phyloP scores from a whole-genome alignment of 2,329 filamentous ascomycete species.

The Chalaropsis ovoidea region DNA sequence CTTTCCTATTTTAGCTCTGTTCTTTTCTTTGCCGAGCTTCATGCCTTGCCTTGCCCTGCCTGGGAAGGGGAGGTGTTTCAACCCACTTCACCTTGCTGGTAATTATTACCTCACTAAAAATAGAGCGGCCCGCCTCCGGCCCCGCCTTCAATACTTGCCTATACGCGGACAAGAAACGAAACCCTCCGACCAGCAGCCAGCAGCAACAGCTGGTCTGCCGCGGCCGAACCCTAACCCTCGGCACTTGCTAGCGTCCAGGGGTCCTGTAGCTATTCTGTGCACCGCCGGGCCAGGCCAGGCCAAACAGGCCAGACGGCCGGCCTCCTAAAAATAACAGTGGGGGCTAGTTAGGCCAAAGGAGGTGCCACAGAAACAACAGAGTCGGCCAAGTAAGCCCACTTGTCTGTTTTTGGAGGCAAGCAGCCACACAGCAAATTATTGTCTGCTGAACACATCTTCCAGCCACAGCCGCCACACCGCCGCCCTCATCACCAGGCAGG shows the following conservation, averaged over 20 bases:
- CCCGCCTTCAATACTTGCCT: not conserved
- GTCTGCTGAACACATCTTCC: not conserved
- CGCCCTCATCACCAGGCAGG: not conserved
- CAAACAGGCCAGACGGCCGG: not conserved
- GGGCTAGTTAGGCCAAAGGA: not conserved
- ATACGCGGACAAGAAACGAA: not conserved
- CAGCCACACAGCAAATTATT: not conserved
- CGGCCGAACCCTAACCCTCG: not conserved
- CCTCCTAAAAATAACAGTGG: not conserved
- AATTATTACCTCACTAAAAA: not conserved
- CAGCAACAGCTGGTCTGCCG: not conserved
- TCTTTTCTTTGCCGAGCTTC: not conserved
- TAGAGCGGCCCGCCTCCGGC: slow-evolving; percentile 1
- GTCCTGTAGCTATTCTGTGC: not conserved
- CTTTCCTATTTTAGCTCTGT: slow-evolving; percentile 11
- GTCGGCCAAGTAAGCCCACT: not conserved
- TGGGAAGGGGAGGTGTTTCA: too few relatives aligned
- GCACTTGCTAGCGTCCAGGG: not conserved
- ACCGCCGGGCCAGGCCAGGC: not conserved
- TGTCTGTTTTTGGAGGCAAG: not conserved
- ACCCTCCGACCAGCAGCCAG: too few relatives aligned
- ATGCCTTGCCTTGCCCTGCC: not conserved
- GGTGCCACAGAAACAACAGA: too few relatives aligned
- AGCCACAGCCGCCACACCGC: not conserved
- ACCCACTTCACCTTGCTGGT: not conserved